Evolutionary conservation across 768 basidiomycete genomes (phyloP).

Genomic region (Vararia minispora): DNA sequence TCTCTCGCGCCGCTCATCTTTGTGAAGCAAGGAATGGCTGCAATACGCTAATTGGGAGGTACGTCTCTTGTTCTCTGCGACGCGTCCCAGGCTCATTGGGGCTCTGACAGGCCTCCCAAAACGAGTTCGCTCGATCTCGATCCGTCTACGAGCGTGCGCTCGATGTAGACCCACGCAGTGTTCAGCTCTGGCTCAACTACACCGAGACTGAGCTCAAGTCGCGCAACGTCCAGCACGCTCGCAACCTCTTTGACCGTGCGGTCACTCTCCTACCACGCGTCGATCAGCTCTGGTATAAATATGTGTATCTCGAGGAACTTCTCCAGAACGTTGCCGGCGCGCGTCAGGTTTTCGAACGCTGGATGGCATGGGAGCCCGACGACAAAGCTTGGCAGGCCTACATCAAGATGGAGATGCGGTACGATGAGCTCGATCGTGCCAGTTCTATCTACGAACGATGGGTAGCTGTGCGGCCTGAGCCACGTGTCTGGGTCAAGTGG

Average conservation of each 20-base stretch:
- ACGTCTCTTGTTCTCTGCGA: constrained; percentile 14
- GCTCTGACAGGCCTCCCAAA: constrained; percentile 72
- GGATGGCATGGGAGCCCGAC: constrained; percentile 99
- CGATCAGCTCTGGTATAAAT: constrained; percentile 99
- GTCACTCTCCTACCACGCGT: constrained; percentile 94
- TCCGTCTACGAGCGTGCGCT: constrained; percentile 96
- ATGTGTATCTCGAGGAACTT: constrained; percentile 96
- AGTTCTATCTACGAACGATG: constrained; percentile 90
- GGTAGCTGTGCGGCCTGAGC: constrained; percentile 62
- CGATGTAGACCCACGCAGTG: constrained; percentile 85
- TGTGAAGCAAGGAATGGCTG: constrained; percentile 69
- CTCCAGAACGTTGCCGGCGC: constrained; percentile 94
- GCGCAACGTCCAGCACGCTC: constrained; percentile 92
- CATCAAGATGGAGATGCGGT: constrained; percentile 94
- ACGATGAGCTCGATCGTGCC: constrained; percentile 84
- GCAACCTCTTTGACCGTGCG: constrained; percentile 94
- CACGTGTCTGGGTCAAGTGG: constrained; percentile 57
- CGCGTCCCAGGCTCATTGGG: not conserved
- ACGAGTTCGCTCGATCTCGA: constrained; percentile 88
- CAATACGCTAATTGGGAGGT: constrained; percentile 85
- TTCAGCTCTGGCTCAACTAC: constrained; percentile 90
- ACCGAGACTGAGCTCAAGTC: constrained; percentile 98
- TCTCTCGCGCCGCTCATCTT: constrained; percentile 1
- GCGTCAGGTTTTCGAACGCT: constrained; percentile 95
- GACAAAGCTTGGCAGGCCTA: constrained; percentile 99